Evolutionary conservation across 1,139 yeast genomes (phyloP), one percentile per base, ranked within the genome.

Genomic region (Pichia sp.): DNA sequence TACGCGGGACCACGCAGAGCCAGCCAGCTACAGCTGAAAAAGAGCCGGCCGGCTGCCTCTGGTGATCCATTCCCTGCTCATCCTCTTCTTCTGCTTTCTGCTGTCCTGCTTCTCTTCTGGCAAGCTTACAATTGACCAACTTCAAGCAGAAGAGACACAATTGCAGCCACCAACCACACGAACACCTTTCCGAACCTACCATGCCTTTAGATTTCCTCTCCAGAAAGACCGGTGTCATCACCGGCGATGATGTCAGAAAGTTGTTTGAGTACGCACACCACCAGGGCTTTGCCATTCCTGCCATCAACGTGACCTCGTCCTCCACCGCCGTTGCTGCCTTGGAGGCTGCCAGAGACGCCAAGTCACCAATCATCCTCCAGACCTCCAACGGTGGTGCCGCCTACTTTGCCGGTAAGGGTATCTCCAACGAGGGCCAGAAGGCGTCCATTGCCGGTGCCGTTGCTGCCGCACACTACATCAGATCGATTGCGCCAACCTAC

Each of bases 381-480:
- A 84, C 93, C 66, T 93, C 99, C 61, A 92, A 93, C 76, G 99
- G 99, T 80, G 99, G 99, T 81, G 95, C 99, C 67, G 99, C 98
- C 63, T 95, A 83, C 90, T 93, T 93, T 75, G 99, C 98, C 64
- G 98, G 98, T 81, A 93, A 93, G 85, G 99, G 99, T 78, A 92
- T 95, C 67, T 82, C 82, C 75, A 95, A 93, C 87, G 81, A 80
- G 71, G 85, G 90, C 80, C 98, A 93, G 79, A 79, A 79, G 69
- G 99, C 98, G 61, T 87, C 99, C 59, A 88, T 93, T 76, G 86
- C 85, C 61, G 99, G 99, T 77, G 77, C 97, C 71, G 74, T 93
- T 73, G 97, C 99, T 70, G 99, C 98, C 70, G 99, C 97, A 64
- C 97, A 90, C 81, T 93, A 86, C 82, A 87, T 95, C 74, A 89